Percentiles rank a stretch among this genome's conserved stretches.
Evolutionary conservation across 2,329 filamentous ascomycete species (phyloP).

Genomic region (Monosporascus sp.): DNA sequence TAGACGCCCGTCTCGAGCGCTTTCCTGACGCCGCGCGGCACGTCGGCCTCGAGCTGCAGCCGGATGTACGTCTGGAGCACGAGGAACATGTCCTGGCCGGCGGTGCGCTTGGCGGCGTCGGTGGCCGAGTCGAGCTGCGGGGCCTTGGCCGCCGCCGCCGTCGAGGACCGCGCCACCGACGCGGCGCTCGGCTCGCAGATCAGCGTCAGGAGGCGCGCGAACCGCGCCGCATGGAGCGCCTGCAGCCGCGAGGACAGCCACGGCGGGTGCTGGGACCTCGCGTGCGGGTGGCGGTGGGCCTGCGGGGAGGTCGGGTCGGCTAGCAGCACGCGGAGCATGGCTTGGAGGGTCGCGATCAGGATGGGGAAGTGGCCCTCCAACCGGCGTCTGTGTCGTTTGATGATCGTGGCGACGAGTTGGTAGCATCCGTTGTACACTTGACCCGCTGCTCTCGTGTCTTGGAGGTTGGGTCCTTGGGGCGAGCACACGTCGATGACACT

Average conservation of each 20-base stretch:
- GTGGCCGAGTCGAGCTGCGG: slow-evolving; percentile 51
- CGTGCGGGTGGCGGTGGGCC: slow-evolving; percentile 7
- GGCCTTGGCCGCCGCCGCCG: slow-evolving; percentile 31
- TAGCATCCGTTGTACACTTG: slow-evolving; percentile 42
- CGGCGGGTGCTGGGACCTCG: slow-evolving; percentile 9
- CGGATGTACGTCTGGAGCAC: slow-evolving; percentile 55
- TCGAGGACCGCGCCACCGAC: slow-evolving; percentile 40
- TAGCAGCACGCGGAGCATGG: slow-evolving; percentile 50
- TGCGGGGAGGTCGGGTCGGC: slow-evolving; percentile 26
- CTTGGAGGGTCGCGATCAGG: slow-evolving; percentile 47
- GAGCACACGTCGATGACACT: slow-evolving; percentile 34
- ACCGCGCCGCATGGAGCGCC: slow-evolving; percentile 42
- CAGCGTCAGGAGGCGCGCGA: slow-evolving; percentile 51
- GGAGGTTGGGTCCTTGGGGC: slow-evolving; percentile 13
- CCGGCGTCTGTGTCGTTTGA: slow-evolving; percentile 55
- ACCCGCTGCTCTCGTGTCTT: slow-evolving; percentile 22
- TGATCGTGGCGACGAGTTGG: slow-evolving; percentile 48
- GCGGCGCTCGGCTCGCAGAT: slow-evolving; percentile 55
- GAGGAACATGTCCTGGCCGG: slow-evolving; percentile 57
- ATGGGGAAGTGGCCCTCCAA: slow-evolving; percentile 59
- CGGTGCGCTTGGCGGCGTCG: slow-evolving; percentile 55
- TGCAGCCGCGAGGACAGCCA: slow-evolving; percentile 33
- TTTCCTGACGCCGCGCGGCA: slow-evolving; percentile 46
- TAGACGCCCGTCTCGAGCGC: slow-evolving; percentile 53
- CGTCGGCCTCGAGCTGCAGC: slow-evolving; percentile 50